Evolutionary conservation across 768 basidiomycete species (phyloP).

Genomic region (Lepiota venenata): DNA sequence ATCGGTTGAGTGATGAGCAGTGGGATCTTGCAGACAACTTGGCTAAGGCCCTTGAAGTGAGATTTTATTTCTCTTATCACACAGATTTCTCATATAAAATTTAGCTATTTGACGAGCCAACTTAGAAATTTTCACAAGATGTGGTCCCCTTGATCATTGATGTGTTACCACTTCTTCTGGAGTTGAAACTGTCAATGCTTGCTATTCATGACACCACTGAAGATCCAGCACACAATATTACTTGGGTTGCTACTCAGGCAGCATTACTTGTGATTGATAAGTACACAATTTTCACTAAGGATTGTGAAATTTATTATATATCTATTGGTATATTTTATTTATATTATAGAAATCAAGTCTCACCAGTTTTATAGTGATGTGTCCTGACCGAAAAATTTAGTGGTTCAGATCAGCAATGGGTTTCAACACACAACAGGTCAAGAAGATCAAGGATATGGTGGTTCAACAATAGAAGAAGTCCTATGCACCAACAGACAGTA

Average conservation of each 20-base stretch:
- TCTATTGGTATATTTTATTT: slow-evolving; percentile 13
- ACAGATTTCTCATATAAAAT: slow-evolving; percentile 18
- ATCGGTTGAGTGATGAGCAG: no score
- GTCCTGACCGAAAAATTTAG: slow-evolving; percentile 18
- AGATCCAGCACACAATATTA: slow-evolving; percentile 1
- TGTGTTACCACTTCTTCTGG: slow-evolving; percentile 18
- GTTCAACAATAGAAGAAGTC: slow-evolving; percentile 10
- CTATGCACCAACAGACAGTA: slow-evolving; percentile 8
- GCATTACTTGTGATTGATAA: slow-evolving; percentile 16
- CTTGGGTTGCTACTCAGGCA: slow-evolving; percentile 14
- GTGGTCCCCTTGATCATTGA: slow-evolving; percentile 18
- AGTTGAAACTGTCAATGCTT: slow-evolving; percentile 11
- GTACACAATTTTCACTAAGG: slow-evolving; percentile 7
- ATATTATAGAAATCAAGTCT: background rate
- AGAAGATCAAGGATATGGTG: slow-evolving; percentile 12
- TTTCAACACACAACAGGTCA: background rate
- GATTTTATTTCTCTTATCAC: no score
- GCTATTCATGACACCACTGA: slow-evolving; percentile 9
- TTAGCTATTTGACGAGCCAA: slow-evolving; percentile 22
- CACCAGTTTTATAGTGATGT: slow-evolving; percentile 13
- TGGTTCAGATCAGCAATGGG: slow-evolving; percentile 16
- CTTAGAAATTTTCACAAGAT: slow-evolving; percentile 19
- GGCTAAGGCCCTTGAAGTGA: no score
- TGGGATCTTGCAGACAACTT: no score
- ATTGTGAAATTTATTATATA: slow-evolving; percentile 16